Percentiles rank a stretch among this genome's conserved stretches.
These are phyloP conservation scores for Vanderwaltozyma verrucispora DNA, from an alignment of 805 yeast species.

Conservation along the genomic window DNA sequence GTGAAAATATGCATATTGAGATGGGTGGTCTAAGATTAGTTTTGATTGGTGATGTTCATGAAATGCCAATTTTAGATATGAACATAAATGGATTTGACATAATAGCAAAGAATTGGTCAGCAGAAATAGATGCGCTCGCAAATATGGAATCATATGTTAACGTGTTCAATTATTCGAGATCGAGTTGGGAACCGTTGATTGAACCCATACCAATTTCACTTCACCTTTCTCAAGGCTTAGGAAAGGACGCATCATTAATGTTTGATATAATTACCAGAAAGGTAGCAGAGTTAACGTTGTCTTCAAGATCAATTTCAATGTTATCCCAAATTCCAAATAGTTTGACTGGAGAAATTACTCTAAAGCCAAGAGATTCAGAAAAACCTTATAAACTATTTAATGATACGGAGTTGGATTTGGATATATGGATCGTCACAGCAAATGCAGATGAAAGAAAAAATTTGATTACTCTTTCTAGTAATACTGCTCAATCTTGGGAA, in stretches of 20 bases:
- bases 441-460: slow-evolving; percentile 18
- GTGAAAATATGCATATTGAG: slow-evolving; percentile 56
- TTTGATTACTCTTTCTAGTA: slow-evolving; percentile 34
- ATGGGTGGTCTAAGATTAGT: slow-evolving; percentile 74
- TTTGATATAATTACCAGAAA: slow-evolving; percentile 69
- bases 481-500: slow-evolving; percentile 63
- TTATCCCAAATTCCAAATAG: slow-evolving; percentile 57
- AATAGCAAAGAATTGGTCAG: slow-evolving; percentile 74
- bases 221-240: slow-evolving; percentile 44
- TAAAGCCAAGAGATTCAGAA: slow-evolving; percentile 63
- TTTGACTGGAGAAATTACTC: slow-evolving; percentile 40
- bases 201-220: slow-evolving; percentile 80
- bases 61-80: slow-evolving; percentile 77
- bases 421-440: slow-evolving; percentile 65
- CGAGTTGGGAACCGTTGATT: slow-evolving; percentile 90
- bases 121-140: slow-evolving; percentile 62
- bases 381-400: slow-evolving; percentile 75
- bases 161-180: slow-evolving; percentile 77
- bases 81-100: slow-evolving; percentile 58
- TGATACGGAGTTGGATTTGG: slow-evolving; percentile 76
- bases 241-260: slow-evolving; percentile 38
- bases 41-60: slow-evolving; percentile 83
- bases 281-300: slow-evolving; percentile 67
- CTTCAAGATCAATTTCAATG: slow-evolving; percentile 72
- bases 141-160: slow-evolving; percentile 58